Base-by-base conservation (phyloP, 441 rosid genomes). In the Pelargonium cotyledonis region DNA sequence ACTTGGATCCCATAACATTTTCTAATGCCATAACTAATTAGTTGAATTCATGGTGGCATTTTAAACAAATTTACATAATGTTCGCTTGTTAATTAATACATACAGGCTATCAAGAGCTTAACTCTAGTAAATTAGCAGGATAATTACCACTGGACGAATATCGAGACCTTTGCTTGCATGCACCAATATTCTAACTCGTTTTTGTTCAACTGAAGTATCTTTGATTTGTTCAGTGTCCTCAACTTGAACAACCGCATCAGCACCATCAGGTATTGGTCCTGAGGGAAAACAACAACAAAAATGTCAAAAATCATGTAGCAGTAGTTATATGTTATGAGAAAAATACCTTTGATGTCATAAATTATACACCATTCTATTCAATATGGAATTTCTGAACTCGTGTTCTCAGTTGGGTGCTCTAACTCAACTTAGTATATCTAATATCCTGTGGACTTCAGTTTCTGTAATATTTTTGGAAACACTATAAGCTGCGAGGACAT, bases 221-320 rank as follows among this genome's bases (percentile, higher is more conserved):
- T 75, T 75, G 65, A 85, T 69, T 71, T 77, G 77, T 80, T 85
- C 77, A 66, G 97, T 89, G 79, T 92, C 88, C 85, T 95, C 99
- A 67, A 95, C 97, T 85, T 95, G 99, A 79, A 92, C 87, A 76
- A 95, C 98, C 65, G 96, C 95, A 82, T 92, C 97, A 19, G 99
- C 98, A 63, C 98, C 96, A 82, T 95, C 90, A 12, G 98, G 98
- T 66, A 92, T 90, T 19, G 95, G 97, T 72, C 99, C 99, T 92
- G 74, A 38, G 15, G 68, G 71, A 64, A n/a, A 72, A 63, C 19
- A 70, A n/a, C 65, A 31, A 18, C 47, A 65, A 47, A 58, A 23
- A 6, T 18, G 10, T 14, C 14, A 46, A 46, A 62, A 62, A 43
- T 35, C 21, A 5, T 19, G 8, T 15, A 19, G 5, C 60, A 53